These are phyloP conservation scores for Citrus cavaleriei DNA, from an alignment of 345 rosid genomes.

Conservation along the genomic window DNA sequence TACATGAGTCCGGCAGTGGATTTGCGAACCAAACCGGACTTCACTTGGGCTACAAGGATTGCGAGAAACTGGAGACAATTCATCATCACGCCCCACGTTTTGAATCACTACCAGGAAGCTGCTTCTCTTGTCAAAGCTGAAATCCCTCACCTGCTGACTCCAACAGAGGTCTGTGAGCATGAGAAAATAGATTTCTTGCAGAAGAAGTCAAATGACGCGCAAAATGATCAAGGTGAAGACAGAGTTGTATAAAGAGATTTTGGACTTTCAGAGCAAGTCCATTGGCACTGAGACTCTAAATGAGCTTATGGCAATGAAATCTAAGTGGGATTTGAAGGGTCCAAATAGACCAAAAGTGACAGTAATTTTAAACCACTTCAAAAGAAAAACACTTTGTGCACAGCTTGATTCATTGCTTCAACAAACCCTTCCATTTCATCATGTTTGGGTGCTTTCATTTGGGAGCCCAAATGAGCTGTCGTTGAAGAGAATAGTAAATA, in stretches of 20 bases:
- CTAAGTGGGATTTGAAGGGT: conserved; percentile 71
- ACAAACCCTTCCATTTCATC: conserved; percentile 89
- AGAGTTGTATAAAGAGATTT: conserved; percentile 62
- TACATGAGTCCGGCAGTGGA: conserved; percentile 86
- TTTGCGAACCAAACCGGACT: conserved; percentile 74
- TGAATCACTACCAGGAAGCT: conserved; percentile 58
- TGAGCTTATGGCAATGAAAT: conserved; percentile 75
- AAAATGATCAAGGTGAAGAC: conserved; percentile 80
- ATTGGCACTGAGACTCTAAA: conserved; percentile 65
- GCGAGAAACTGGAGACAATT: conserved; percentile 70
- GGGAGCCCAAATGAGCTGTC: conserved; percentile 80
- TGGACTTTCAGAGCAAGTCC: conserved; percentile 53
- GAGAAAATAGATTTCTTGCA: conserved; percentile 89
- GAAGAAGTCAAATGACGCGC: conserved; percentile 73
- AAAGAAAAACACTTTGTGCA: conserved; percentile 89
- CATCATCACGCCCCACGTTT: conserved; percentile 64
- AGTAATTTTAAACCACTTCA: conserved; percentile 90
- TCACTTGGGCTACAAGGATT: conserved; percentile 81
- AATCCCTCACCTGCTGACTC: conserved; percentile 28
- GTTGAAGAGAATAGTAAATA: conserved; percentile 63
- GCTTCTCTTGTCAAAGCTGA: conserved; percentile 33
- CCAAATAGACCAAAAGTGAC: conserved; percentile 69
- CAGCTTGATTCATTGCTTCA: conserved; percentile 85
- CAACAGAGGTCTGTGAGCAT: conserved; percentile 67
- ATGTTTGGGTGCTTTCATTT: conserved; percentile 90